Conservation (phyloP, 768 basidiomycete genomes). For the Boletus rufocinnamomeus region DNA sequence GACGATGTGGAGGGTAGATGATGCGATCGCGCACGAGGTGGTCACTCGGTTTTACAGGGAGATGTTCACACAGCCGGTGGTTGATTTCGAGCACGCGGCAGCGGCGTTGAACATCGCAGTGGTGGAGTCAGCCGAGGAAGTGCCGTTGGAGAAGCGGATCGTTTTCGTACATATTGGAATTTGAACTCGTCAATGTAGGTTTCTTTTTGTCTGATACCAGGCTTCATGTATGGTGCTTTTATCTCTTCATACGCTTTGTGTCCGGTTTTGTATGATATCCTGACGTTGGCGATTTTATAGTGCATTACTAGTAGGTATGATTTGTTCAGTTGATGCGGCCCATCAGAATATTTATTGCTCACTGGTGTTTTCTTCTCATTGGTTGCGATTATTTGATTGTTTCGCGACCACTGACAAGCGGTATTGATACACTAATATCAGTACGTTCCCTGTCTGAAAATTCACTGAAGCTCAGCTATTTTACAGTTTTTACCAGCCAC, state of each 20-base stretch:
- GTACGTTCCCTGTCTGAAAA: too few species aligned
- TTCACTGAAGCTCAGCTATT: too few species aligned
- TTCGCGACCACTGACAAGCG: too few species aligned
- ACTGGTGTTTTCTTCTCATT: too few species aligned
- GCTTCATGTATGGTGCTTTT: neutral
- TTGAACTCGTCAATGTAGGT: neutral
- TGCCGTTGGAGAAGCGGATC: neutral
- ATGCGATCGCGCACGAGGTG: neutral
- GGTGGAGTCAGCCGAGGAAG: neutral
- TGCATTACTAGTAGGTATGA: too few species aligned
- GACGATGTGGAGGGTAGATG: conserved; percentile 1
- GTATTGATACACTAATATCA: too few species aligned
- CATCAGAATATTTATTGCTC: too few species aligned
- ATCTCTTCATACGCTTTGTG: neutral
- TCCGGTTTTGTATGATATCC: neutral
- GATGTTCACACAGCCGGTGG: neutral
- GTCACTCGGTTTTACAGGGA: neutral
- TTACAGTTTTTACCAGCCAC: too few species aligned
- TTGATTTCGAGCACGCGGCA: neutral
- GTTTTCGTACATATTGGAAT: neutral
- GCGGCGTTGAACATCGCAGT: neutral
- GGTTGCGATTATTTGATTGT: too few species aligned
- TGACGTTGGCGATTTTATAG: neutral
- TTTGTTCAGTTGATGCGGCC: too few species aligned
- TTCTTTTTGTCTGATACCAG: neutral